A percentile compares a stretch with the other conserved stretches of the same genome.
These are phyloP conservation scores for Raffaelea albimanens DNA, from an alignment of 2,329 filamentous ascomycete species.

Conservation along the genomic window DNA sequence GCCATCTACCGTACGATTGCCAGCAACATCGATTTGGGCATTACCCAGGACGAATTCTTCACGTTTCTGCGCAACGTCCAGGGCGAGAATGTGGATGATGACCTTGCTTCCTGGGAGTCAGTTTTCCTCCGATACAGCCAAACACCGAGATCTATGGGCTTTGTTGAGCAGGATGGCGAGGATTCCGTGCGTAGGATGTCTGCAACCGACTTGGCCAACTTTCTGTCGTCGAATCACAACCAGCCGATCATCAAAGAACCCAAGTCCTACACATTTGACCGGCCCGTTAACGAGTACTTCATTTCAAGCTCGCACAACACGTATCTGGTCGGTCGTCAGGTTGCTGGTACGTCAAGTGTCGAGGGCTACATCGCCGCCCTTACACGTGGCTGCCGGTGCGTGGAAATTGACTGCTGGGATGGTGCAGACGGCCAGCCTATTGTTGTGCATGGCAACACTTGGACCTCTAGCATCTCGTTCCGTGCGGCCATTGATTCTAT, in stretches of 20 bases:
- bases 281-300: slow-evolving; percentile 92
- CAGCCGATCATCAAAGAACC: slow-evolving; percentile 53
- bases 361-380: slow-evolving; percentile 91
- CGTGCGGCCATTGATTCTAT: slow-evolving; percentile 87
- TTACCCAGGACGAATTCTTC: slow-evolving; percentile 67
- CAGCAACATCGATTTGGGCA: slow-evolving; percentile 48
- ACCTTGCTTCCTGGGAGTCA: slow-evolving; percentile 57
- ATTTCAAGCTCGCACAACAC: slow-evolving; percentile 99
- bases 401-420: slow-evolving; percentile 98
- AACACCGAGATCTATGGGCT: slow-evolving; percentile 14
- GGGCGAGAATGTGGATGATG: slow-evolving; percentile 61
- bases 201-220: slow-evolving; percentile 68
- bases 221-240: slow-evolving; percentile 67
- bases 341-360: slow-evolving; percentile 81
- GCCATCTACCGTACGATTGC: slow-evolving; percentile 59
- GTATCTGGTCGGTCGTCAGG: slow-evolving; percentile 84
- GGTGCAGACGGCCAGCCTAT: slow-evolving; percentile 78
- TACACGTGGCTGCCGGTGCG: slow-evolving; percentile 81
- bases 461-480: slow-evolving; percentile 84
- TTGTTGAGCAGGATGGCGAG: slow-evolving; percentile 1
- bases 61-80: slow-evolving; percentile 66
- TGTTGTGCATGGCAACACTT: slow-evolving; percentile 82
- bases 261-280: slow-evolving; percentile 58
- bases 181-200: slow-evolving; percentile 54
- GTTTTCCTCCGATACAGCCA: slow-evolving; percentile 64